These are phyloP conservation scores for Gracilaria gracilis DNA, from an alignment of 23 red algal genomes.

Conservation along the genomic window DNA sequence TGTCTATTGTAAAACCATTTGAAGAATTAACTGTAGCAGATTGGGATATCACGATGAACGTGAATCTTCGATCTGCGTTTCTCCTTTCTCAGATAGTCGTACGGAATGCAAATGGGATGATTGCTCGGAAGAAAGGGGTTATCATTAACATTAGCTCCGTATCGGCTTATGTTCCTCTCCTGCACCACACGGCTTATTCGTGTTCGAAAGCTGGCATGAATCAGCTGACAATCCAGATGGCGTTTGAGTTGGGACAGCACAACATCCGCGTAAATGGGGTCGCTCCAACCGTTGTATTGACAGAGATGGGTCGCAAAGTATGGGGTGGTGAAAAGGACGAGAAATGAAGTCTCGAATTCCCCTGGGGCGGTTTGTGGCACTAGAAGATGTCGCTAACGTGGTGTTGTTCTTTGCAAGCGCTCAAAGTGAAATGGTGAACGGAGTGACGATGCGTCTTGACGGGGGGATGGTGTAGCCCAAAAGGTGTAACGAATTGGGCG, in stretches of 20 bases:
- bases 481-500: neutral
- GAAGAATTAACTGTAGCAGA: constrained; percentile 46
- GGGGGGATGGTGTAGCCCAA: constrained; percentile 42
- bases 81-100: constrained; percentile 62
- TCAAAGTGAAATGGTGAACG: constrained; percentile 72
- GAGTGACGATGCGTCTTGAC: constrained; percentile 66
- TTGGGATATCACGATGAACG: constrained; percentile 88
- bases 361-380: constrained; percentile 73
- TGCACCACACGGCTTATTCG: constrained; percentile 82
- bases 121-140: constrained; percentile 63
- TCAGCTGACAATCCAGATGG: constrained; percentile 81
- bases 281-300: constrained; percentile 87
- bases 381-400: constrained; percentile 70
- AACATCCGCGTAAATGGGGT: constrained; percentile 86
- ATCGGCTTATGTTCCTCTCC: constrained; percentile 53
- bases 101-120: constrained; percentile 41
- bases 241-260: constrained; percentile 80
- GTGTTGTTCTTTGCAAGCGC: constrained; percentile 69
- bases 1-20: constrained; percentile 55
- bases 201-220: constrained; percentile 88
- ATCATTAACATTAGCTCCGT: constrained; percentile 82
- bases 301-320: constrained; percentile 80
- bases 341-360: constrained; percentile 83
- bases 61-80: constrained; percentile 89
- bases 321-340: constrained; percentile 70